phyloP scores from a whole-genome alignment of 2,329 filamentous ascomycete genomes.

The Pestalotiopsis sp. region DNA sequence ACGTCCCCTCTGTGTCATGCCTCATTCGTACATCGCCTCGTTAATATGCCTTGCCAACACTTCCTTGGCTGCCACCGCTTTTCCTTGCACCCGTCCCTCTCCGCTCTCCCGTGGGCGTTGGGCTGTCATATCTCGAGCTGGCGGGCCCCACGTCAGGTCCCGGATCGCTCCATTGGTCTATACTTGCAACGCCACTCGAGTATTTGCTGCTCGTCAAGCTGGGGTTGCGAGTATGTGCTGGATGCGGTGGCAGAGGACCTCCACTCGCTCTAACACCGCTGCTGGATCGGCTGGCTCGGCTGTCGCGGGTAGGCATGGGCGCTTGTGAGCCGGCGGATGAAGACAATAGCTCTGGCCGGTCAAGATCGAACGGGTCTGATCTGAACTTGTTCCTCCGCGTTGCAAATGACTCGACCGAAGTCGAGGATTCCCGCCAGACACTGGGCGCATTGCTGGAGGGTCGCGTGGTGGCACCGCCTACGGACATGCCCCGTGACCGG shows the following conservation, averaged over 20 bases:
- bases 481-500: constrained; percentile 51
- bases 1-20: not conserved
- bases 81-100: constrained; percentile 16
- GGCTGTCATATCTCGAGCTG: constrained; percentile 31
- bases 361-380: constrained; percentile 68
- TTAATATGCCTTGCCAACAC: constrained; percentile 35
- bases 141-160: constrained; percentile 55
- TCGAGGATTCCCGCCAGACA: constrained; percentile 46
- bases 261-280: constrained; percentile 16
- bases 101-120: constrained; percentile 21
- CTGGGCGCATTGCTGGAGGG: constrained; percentile 32
- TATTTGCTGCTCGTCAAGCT: constrained; percentile 45
- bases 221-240: constrained; percentile 36
- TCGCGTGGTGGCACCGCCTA: constrained; percentile 29
- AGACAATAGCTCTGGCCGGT: constrained; percentile 49
- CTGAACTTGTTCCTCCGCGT: constrained; percentile 58
- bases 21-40: not conserved
- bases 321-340: constrained; percentile 31
- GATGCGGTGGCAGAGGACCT: constrained; percentile 29
- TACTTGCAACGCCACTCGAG: constrained; percentile 48
- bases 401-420: constrained; percentile 43
- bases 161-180: constrained; percentile 54
- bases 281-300: constrained; percentile 17
- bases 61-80: constrained; percentile 29
- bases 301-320: constrained; percentile 19